Conservation (phyloP, 768 basidiomycete genomes). For the Goffeauzyma gilvescens region DNA sequence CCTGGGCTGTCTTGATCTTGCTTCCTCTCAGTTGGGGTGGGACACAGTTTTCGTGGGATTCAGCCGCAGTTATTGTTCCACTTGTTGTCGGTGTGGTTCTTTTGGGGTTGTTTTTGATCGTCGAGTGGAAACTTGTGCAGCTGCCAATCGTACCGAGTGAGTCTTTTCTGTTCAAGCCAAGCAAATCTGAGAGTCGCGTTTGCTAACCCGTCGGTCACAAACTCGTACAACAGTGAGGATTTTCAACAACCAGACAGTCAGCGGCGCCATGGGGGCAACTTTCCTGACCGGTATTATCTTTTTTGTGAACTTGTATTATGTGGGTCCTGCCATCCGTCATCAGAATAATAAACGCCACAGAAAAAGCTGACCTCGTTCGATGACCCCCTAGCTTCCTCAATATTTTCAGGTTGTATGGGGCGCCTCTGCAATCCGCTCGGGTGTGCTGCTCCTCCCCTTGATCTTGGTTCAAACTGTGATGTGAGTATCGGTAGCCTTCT, state of each 20-base stretch:
- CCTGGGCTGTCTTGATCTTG: conserved; percentile 45
- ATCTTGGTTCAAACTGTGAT: conserved; percentile 46
- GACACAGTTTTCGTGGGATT: conserved; percentile 52
- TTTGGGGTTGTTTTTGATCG: conserved; percentile 44
- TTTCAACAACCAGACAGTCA: conserved; percentile 48
- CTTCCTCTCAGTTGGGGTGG: conserved; percentile 63
- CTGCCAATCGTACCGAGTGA: conserved; percentile 48
- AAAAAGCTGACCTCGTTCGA: background rate
- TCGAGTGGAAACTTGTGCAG: conserved; percentile 52
- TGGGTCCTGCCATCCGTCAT: no score
- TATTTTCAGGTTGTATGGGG: conserved; percentile 58
- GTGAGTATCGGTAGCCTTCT: conserved; percentile 14
- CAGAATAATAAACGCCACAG: no score
- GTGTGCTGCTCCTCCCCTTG: conserved; percentile 50
- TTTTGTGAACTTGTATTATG: conserved; percentile 10
- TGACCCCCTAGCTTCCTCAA: conserved; percentile 40
- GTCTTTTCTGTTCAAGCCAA: background rate
- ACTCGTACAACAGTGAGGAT: conserved; percentile 42
- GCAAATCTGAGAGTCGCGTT: background rate
- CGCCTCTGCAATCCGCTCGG: conserved; percentile 45
- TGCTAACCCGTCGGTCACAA: background rate
- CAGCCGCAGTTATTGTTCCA: conserved; percentile 45
- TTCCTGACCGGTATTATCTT: conserved; percentile 40
- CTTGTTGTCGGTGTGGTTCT: conserved; percentile 42
- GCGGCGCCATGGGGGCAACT: conserved; percentile 50